These are phyloP conservation scores for Phytomonas francai DNA, from an alignment of 208 protist species.

Conservation along the genomic window DNA sequence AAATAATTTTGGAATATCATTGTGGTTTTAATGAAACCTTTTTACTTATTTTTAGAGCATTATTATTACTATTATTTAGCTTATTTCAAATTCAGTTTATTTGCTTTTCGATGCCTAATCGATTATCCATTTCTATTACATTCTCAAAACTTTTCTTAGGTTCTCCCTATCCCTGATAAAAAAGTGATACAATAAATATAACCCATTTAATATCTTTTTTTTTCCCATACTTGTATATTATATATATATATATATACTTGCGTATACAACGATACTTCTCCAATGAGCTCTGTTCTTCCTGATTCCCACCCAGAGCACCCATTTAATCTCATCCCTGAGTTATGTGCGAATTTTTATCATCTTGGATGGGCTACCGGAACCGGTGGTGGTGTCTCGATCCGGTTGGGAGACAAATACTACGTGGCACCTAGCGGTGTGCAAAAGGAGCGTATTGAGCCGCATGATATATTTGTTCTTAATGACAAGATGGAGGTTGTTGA, in stretches of 20 bases:
- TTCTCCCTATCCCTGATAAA: background rate
- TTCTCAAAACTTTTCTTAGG: background rate
- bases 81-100: background rate
- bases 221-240: conserved; percentile 11
- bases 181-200: background rate
- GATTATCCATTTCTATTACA: background rate
- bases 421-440: conserved; percentile 93
- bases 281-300: conserved; percentile 27
- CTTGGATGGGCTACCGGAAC: conserved; percentile 95
- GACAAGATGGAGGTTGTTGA: conserved; percentile 38
- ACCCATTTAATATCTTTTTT: background rate
- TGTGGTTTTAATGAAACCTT: background rate
- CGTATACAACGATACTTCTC: background rate
- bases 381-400: conserved; percentile 92
- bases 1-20: background rate
- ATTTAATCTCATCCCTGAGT: conserved; percentile 87
- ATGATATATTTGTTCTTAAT: conserved; percentile 91
- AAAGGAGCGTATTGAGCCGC: conserved; percentile 89
- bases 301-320: conserved; percentile 63
- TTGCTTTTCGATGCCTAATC: background rate
- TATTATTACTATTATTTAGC: background rate
- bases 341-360: conserved; percentile 89
- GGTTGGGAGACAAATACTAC: conserved; percentile 69
- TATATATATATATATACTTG: conserved; percentile 5
- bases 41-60: background rate